Percentiles rank a stretch among this genome's conserved stretches.
These are phyloP conservation scores for Cornus suecica DNA, from an alignment of 148 eudicot genomes.

Conservation along the genomic window DNA sequence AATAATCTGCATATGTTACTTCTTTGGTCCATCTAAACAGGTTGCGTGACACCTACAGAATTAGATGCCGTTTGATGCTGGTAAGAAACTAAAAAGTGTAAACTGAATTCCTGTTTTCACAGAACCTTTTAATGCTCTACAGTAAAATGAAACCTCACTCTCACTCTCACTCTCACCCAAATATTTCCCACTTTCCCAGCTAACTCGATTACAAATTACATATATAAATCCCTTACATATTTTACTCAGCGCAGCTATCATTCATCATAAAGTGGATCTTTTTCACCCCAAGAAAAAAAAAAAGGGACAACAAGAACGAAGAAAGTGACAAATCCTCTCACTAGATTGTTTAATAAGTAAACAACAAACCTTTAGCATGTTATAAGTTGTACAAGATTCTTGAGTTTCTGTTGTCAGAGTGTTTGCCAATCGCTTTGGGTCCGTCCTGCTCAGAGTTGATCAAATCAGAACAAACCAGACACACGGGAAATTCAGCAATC, in stretches of 20 bases:
- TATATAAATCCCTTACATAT: background rate
- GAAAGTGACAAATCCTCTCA: background rate
- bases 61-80: background rate
- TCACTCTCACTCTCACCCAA: background rate
- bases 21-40: slow-evolving; percentile 93
- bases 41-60: slow-evolving; percentile 71
- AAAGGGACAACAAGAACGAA: background rate
- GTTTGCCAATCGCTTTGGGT: slow-evolving; percentile 69
- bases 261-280: background rate
- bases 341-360: background rate
- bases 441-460: slow-evolving; percentile 43
- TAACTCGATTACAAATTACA: background rate
- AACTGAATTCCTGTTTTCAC: background rate
- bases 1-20: slow-evolving; percentile 80
- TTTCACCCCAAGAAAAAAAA: background rate
- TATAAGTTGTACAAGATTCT: slow-evolving; percentile 94
- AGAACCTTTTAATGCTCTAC: background rate
- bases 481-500: background rate
- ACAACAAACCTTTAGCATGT: slow-evolving; percentile 76
- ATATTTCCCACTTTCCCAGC: background rate
- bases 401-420: slow-evolving; percentile 59
- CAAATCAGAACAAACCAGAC: background rate
- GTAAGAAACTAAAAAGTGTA: background rate
- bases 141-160: background rate
- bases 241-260: background rate